phyloP scores from a whole-genome alignment of 2,329 filamentous ascomycete species.

The Beauveria rudraprayagi region DNA sequence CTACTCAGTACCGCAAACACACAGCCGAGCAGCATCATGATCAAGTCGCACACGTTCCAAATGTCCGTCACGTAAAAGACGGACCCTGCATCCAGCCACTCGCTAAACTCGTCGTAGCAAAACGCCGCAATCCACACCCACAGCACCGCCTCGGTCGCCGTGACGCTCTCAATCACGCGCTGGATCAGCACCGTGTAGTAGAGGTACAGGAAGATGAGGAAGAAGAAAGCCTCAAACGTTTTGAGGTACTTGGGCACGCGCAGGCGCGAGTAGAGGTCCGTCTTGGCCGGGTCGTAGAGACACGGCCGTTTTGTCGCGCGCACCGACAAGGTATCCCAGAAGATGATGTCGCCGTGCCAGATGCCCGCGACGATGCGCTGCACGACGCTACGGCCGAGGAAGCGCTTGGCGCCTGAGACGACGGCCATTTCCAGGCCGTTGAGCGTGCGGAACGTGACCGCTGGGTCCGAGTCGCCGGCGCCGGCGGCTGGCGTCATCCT shows the following conservation, averaged over 20 bases:
- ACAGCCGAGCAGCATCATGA: constrained; percentile 65
- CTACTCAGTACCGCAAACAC: constrained; percentile 65
- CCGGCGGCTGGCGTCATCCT: constrained; percentile 44
- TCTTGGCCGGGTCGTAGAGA: constrained; percentile 59
- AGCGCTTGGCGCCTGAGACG: constrained; percentile 74
- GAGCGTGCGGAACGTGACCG: constrained; percentile 65
- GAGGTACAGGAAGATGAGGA: constrained; percentile 64
- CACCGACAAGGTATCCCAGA: constrained; percentile 73
- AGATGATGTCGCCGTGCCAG: constrained; percentile 79
- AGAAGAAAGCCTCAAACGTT: constrained; percentile 75
- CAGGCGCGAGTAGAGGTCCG: constrained; percentile 67
- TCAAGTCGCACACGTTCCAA: constrained; percentile 67
- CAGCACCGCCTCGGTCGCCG: constrained; percentile 60
- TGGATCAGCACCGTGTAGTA: constrained; percentile 84
- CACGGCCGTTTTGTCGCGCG: constrained; percentile 67
- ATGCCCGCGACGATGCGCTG: constrained; percentile 79
- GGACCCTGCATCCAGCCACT: constrained; percentile 77
- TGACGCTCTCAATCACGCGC: constrained; percentile 58
- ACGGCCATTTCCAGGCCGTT: constrained; percentile 84
- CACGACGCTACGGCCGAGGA: constrained; percentile 70
- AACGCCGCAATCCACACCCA: constrained; percentile 85
- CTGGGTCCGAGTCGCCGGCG: constrained; percentile 49
- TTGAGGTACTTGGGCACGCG: constrained; percentile 80
- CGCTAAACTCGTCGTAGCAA: constrained; percentile 77
- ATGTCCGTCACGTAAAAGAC: constrained; percentile 80